Evolutionary conservation across 2,329 filamentous ascomycete genomes (phyloP), one percentile per base, ranked within the genome.

Genomic region (Xenoacremonium recifei): DNA sequence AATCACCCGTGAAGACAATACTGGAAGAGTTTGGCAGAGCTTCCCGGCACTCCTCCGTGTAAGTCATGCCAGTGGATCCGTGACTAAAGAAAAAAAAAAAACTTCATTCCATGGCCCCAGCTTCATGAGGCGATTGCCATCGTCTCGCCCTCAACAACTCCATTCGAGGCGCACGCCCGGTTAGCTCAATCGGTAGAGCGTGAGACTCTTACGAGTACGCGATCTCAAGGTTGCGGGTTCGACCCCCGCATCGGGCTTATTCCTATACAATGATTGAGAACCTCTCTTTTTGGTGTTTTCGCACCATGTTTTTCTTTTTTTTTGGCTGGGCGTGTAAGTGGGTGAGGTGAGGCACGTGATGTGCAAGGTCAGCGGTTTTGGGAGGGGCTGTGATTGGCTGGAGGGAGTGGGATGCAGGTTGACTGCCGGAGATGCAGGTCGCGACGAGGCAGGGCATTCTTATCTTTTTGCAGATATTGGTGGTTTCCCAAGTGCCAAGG

Each of bases 151-250:
- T 31, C 23, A 27, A 27, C 23, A 27, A 13, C 13, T 13, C 13
- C 29, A 31, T 31, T 31, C 29, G n/a, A 15, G n/a, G 23, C 29
- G n/a, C 29, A 32, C 42, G 53, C 53, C 53, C 49, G 56, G 54
- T 54, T 59, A 59, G 54, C 53, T 61, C 52, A 59, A 60, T 60
- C 50, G 53, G 57, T 81, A 83, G 78, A 83, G 78, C 77, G 78
- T 80, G 73, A 80, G 79, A 82, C 79, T 82, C 78, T 75, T 75
- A 75, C 17, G 50, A 55, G 52, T 52, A 44, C 52, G 39, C 54
- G 29, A 75, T 74, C 72, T 76, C 69, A 73, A 75, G 72, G 71
- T 68, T 75, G 71, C 68, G 70, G 70, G 75, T 77, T 76, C 71
- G 71, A 73, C 63, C 65, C 63, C 63, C 63, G 61, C 63, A 61